Conservation (phyloP, 352 stramenopile species). For the Hyaloperonospora brassicae region DNA sequence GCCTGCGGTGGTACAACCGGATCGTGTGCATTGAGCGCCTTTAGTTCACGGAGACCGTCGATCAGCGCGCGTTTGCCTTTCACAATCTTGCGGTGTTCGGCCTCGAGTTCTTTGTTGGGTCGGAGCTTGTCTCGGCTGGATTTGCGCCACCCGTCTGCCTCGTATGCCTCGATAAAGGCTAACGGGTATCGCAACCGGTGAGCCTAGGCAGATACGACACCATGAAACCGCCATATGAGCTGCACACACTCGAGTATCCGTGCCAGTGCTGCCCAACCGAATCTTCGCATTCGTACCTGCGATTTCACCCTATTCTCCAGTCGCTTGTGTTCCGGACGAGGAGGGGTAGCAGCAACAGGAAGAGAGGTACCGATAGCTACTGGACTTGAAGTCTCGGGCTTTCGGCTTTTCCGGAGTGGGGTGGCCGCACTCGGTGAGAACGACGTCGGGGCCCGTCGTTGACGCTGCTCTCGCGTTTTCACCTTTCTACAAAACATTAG, state of each 20-base stretch:
- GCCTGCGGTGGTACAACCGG: constrained; percentile 41
- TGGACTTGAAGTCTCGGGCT: constrained; percentile 16
- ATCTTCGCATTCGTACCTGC: constrained; percentile 19
- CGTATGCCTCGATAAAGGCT: constrained; percentile 81
- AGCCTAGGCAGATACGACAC: constrained; percentile 22
- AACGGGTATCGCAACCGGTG: constrained; percentile 51
- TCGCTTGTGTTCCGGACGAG: constrained; percentile 26
- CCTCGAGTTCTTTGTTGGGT: constrained; percentile 59
- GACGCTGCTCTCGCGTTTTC: constrained; percentile 23
- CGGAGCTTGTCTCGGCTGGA: constrained; percentile 76
- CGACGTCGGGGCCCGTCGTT: constrained; percentile 20
- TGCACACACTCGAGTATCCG: background rate
- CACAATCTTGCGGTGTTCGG: constrained; percentile 42
- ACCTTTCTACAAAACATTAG: constrained; percentile 15
- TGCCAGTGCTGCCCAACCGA: background rate
- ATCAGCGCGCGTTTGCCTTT: constrained; percentile 47
- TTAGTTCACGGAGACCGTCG: constrained; percentile 37
- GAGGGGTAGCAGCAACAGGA: constrained; percentile 1
- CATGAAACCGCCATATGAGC: background rate
- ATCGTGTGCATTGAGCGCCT: constrained; percentile 33
- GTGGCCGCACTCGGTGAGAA: constrained; percentile 22
- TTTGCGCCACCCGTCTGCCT: constrained; percentile 71
- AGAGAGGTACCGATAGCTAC: constrained; percentile 5
- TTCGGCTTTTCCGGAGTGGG: constrained; percentile 18
- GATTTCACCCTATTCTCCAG: constrained; percentile 35